Evolutionary conservation across 1,284 basidiomycete genomes (phyloP).

Genomic region (Fomitopsis schrenkii): DNA sequence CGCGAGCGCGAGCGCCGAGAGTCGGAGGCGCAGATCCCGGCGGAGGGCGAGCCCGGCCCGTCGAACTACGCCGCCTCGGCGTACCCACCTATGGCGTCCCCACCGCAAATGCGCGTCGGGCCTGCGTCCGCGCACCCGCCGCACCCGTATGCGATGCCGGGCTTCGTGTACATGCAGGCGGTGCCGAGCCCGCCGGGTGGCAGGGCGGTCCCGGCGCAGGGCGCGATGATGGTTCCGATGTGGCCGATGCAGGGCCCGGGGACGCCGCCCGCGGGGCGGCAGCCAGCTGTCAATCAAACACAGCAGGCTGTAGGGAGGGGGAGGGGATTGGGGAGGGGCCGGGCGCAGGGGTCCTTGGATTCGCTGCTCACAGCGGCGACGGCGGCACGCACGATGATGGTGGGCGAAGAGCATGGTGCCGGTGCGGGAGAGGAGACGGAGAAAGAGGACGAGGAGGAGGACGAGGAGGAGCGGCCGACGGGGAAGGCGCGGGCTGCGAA

Average conservation of each 20-base stretch:
- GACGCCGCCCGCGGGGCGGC: background rate
- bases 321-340: background rate
- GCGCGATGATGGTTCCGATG: background rate
- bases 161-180: background rate
- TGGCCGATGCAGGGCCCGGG: background rate
- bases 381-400: slow-evolving; percentile 53
- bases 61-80: background rate
- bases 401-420: slow-evolving; percentile 31
- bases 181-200: background rate
- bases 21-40: slow-evolving; percentile 5
- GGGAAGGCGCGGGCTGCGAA: background rate
- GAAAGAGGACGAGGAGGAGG: slow-evolving; percentile 5
- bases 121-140: too few relatives aligned
- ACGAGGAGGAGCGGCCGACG: slow-evolving; percentile 4
- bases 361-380: slow-evolving; percentile 59
- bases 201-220: background rate
- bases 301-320: background rate
- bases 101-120: background rate
- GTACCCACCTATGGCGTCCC: background rate
- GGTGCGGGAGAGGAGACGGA: slow-evolving; percentile 22
- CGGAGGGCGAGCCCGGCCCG: background rate
- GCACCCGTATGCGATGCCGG: background rate
- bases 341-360: slow-evolving; percentile 32
- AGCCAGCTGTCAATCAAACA: background rate
- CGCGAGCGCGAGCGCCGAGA: slow-evolving; percentile 23